A percentile compares a stretch with the other conserved stretches of the same genome.
Evolutionary conservation across 768 basidiomycete genomes (phyloP).

Genomic region (Lactifluus echinatus): DNA sequence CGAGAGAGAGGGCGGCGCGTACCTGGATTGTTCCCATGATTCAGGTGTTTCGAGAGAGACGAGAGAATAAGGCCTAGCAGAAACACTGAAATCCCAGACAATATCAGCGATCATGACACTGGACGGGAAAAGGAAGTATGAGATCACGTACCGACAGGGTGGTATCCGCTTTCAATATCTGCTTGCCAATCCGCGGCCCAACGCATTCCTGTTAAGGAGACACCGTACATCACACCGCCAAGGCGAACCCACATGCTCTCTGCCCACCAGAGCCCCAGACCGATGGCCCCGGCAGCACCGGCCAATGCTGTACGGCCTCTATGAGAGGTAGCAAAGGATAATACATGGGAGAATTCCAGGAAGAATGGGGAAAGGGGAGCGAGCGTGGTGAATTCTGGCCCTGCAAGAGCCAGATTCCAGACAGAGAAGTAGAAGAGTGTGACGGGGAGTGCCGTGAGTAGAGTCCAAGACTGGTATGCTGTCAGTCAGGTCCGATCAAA

Average conservation of each 20-base stretch:
- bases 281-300: conserved; percentile 2
- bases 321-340: conserved; percentile 1
- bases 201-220: conserved; percentile 7
- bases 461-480: conserved; percentile 80
- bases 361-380: conserved; percentile 61
- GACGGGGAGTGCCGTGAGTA: conserved; percentile 69
- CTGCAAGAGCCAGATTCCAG: conserved; percentile 81
- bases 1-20: conserved; percentile 6
- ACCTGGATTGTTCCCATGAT: conserved; percentile 78
- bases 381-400: conserved; percentile 69
- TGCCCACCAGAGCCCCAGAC: conserved; percentile 17
- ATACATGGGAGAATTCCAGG: conserved; percentile 42
- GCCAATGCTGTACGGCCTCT: conserved; percentile 9
- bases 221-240: conserved; percentile 12
- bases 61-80: conserved; percentile 59
- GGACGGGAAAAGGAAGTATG: not conserved
- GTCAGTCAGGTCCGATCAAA: not conserved
- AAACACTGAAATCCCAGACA: conserved; percentile 36
- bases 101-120: not conserved
- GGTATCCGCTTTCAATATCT: conserved; percentile 10
- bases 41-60: conserved; percentile 64
- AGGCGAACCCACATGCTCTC: conserved; percentile 20
- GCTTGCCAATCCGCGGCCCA: conserved; percentile 19
- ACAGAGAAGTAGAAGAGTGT: conserved; percentile 89
- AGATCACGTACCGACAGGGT: conserved; percentile 11